These are phyloP conservation scores for Sclerotinia minor DNA, from an alignment of 2,329 filamentous ascomycete genomes.

Conservation along the genomic window DNA sequence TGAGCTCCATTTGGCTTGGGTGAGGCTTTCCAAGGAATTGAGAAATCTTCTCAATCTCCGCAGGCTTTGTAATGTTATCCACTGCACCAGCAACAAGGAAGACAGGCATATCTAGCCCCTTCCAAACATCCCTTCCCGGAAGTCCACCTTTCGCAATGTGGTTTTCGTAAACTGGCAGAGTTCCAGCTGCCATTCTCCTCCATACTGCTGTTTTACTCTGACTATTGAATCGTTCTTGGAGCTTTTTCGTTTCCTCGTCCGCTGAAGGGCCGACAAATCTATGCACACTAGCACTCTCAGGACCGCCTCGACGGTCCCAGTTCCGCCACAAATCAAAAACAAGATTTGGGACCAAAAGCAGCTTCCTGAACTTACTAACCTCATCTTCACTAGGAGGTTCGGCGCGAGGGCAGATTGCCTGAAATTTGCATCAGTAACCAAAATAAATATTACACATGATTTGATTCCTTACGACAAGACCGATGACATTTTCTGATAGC, in stretches of 20 bases:
- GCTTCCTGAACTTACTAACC: slow-evolving; percentile 51
- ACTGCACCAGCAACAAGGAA: slow-evolving; percentile 76
- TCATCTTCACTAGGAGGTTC: slow-evolving; percentile 59
- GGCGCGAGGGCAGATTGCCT: slow-evolving; percentile 72
- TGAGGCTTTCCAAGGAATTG: slow-evolving; percentile 43
- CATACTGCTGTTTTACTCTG: slow-evolving; percentile 73
- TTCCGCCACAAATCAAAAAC: slow-evolving; percentile 75
- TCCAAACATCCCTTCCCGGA: slow-evolving; percentile 71
- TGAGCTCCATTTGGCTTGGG: slow-evolving; percentile 33
- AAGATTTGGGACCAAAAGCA: slow-evolving; percentile 68
- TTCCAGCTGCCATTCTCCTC: slow-evolving; percentile 75
- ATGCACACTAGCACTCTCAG: slow-evolving; percentile 73
- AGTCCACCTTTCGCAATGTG: slow-evolving; percentile 61
- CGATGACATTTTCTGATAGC: slow-evolving; percentile 66
- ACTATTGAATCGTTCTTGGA: slow-evolving; percentile 75
- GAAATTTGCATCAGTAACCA: neutral
- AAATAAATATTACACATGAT: neutral
- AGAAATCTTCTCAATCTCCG: slow-evolving; percentile 68
- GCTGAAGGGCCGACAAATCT: slow-evolving; percentile 72
- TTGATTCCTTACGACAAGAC: slow-evolving; percentile 58
- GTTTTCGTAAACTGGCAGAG: slow-evolving; percentile 59
- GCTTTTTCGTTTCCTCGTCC: slow-evolving; percentile 62
- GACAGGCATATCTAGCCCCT: slow-evolving; percentile 68
- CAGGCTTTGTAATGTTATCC: slow-evolving; percentile 73
- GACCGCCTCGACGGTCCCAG: slow-evolving; percentile 78